A percentile compares a stretch with the other conserved stretches of the same genome.
Conservation (phyloP, 371 early-diverging fungal species). For the Lichtheimia hyalospora region DNA sequence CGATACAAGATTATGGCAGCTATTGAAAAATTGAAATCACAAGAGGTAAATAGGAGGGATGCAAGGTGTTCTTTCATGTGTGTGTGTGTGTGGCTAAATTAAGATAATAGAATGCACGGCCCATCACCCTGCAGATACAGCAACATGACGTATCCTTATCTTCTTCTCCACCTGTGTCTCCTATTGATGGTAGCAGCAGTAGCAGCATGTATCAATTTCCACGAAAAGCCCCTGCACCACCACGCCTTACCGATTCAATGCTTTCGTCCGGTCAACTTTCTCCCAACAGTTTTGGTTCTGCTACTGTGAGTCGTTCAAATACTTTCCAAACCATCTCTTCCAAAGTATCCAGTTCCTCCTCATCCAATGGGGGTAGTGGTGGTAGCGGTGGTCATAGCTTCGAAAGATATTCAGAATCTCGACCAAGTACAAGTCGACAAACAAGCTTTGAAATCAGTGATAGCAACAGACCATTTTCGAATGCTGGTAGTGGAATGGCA, state of each 20-base stretch:
- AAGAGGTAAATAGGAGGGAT: not conserved
- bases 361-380: constrained; percentile 2
- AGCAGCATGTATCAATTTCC: constrained; percentile 40
- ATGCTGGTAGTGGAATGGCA: not conserved
- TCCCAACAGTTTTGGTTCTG: constrained; percentile 29
- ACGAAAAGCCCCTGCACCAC: constrained; percentile 47
- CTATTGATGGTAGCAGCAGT: constrained; percentile 17
- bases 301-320: constrained; percentile 39
- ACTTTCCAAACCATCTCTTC: constrained; percentile 47
- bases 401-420: not conserved
- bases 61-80: too few relatives aligned
- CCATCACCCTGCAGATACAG: not conserved
- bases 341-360: constrained; percentile 21
- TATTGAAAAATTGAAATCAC: constrained; percentile 35
- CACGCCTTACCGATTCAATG: constrained; percentile 13
- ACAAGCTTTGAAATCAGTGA: not conserved
- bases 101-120: not conserved
- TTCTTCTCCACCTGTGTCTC: constrained; percentile 14
- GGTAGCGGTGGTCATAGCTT: too few relatives aligned
- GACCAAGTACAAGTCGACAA: not conserved
- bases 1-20: constrained; percentile 68
- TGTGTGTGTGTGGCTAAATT: too few relatives aligned
- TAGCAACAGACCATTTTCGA: too few relatives aligned
- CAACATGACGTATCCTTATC: not conserved
- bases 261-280: constrained; percentile 19